These are phyloP conservation scores for Dioscorea zingiberensis DNA, from an alignment of 106 monocot species.

Conservation along the genomic window DNA sequence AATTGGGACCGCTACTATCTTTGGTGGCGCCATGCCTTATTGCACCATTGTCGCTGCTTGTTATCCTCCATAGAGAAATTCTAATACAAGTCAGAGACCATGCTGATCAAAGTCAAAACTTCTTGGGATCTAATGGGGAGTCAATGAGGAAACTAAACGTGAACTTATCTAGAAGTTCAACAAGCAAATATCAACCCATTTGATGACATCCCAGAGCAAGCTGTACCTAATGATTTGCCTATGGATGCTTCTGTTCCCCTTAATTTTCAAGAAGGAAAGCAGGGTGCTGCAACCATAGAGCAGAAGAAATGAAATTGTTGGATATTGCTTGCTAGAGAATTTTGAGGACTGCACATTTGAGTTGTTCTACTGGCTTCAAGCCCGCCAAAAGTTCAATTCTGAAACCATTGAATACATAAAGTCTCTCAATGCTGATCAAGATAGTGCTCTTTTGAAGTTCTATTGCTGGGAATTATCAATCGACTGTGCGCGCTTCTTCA, in stretches of 20 bases:
- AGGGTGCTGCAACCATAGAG: neutral
- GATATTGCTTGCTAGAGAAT: too few species aligned
- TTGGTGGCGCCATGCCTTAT: too few species aligned
- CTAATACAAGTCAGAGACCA: neutral
- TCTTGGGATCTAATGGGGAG: too few species aligned
- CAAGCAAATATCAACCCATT: conserved; percentile 4
- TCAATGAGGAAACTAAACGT: too few species aligned
- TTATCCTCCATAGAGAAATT: neutral
- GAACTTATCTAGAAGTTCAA: neutral
- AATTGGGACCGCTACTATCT: too few species aligned
- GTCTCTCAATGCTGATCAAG: conserved; percentile 71
- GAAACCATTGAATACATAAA: conserved; percentile 63
- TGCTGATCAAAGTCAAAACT: neutral
- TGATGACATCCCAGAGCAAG: neutral
- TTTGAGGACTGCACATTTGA: conserved; percentile 98
- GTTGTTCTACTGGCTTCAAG: conserved; percentile 91
- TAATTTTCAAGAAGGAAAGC: conserved; percentile 15
- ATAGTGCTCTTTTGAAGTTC: conserved; percentile 64
- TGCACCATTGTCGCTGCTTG: too few species aligned
- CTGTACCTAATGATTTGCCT: neutral
- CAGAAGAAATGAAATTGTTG: too few species aligned
- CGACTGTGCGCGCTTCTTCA: conserved; percentile 56
- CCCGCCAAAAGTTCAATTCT: conserved; percentile 45
- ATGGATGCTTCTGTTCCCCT: conserved; percentile 1
- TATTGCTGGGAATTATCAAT: conserved; percentile 71